Percentiles rank a stretch among this genome's conserved stretches.
Conservation (phyloP, 2,329 filamentous ascomycete genomes). For the Aspergillus aculeatinus region DNA sequence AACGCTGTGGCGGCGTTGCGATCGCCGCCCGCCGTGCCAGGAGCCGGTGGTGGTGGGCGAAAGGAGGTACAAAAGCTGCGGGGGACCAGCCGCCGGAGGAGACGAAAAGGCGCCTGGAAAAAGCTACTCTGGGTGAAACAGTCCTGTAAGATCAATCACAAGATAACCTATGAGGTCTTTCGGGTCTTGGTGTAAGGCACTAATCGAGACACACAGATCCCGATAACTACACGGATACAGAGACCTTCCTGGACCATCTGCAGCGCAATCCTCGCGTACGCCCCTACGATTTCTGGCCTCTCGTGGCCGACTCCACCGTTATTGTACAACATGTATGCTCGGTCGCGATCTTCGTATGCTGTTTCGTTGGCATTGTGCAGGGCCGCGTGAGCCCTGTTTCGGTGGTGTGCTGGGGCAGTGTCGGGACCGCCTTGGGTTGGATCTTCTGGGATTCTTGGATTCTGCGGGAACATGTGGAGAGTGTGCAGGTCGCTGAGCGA, state of each 20-base stretch:
- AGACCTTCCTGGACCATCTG: constrained; percentile 92
- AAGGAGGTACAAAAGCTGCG: constrained; percentile 52
- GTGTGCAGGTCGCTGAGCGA: constrained; percentile 27
- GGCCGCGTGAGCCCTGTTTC: constrained; percentile 86
- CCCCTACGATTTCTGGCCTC: constrained; percentile 96
- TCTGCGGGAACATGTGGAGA: constrained; percentile 62
- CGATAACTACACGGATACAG: constrained; percentile 98
- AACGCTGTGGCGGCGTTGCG: constrained; percentile 45
- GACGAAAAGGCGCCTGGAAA: constrained; percentile 78
- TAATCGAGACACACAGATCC: constrained; percentile 59
- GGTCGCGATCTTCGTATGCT: constrained; percentile 90
- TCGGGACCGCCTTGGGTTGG: constrained; percentile 84
- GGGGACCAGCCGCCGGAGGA: constrained; percentile 64
- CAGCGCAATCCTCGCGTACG: constrained; percentile 91
- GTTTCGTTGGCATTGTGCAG: constrained; percentile 86
- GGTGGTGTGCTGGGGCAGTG: constrained; percentile 79
- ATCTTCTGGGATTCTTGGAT: constrained; percentile 90
- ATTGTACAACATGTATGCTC: constrained; percentile 97
- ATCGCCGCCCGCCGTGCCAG: constrained; percentile 41
- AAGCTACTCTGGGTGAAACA: constrained; percentile 98
- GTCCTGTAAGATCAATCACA: constrained; percentile 61
- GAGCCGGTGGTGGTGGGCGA: constrained; percentile 34
- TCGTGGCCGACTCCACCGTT: constrained; percentile 91
- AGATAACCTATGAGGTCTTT: no score
- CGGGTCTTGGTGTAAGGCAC: background rate